phyloP scores from a whole-genome alignment of 805 yeast species.

The Yarrowia deformans region DNA sequence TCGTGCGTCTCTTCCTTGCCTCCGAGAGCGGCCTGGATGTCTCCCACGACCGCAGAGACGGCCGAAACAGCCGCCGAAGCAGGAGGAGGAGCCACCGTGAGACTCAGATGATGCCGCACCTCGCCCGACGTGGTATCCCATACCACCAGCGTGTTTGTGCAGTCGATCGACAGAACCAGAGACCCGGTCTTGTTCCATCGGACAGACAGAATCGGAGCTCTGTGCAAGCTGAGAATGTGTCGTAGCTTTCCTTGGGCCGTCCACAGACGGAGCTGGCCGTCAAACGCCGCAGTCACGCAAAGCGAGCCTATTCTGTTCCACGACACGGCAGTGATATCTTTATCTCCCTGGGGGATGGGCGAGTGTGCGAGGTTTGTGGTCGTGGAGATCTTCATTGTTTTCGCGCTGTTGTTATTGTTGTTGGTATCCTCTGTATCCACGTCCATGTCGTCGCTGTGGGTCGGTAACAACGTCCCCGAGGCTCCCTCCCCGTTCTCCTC shows the following conservation, averaged over 20 bases:
- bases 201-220: constrained; percentile 61
- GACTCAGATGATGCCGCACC: constrained; percentile 42
- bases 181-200: constrained; percentile 68
- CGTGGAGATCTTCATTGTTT: background rate
- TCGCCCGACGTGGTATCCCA: constrained; percentile 74
- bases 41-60: constrained; percentile 25
- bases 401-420: background rate
- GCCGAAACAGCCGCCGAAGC: constrained; percentile 34
- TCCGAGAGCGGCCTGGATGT: constrained; percentile 19
- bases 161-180: constrained; percentile 66
- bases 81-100: constrained; percentile 36
- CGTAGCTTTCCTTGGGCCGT: constrained; percentile 69
- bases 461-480: constrained; percentile 2
- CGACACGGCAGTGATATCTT: constrained; percentile 48
- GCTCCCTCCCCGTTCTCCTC: background rate
- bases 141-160: constrained; percentile 59
- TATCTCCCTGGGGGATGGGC: constrained; percentile 42
- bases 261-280: constrained; percentile 85
- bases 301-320: constrained; percentile 75
- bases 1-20: constrained; percentile 19
- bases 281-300: constrained; percentile 67
- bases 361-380: constrained; percentile 36
- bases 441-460: constrained; percentile 4
- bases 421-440: constrained; percentile 23
- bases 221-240: constrained; percentile 60